These are phyloP conservation scores for Brassica juncea DNA, from an alignment of 345 rosid genomes.

Conservation along the genomic window DNA sequence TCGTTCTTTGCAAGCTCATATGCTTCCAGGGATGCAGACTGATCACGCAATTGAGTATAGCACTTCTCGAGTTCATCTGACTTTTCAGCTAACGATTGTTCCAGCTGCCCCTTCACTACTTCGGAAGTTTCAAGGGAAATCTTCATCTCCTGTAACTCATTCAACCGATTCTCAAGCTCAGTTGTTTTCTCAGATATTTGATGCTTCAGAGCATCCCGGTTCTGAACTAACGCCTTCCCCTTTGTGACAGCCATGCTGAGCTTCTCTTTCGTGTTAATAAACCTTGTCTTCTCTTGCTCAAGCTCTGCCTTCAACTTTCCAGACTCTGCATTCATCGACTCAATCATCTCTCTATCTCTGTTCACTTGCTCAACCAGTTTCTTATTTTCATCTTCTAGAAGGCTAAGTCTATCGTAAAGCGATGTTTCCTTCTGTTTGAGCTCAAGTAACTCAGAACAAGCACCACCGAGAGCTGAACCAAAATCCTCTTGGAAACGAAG, in stretches of 20 bases:
- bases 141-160: slow-evolving; percentile 64
- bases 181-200: slow-evolving; percentile 64
- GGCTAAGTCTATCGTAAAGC: slow-evolving; percentile 48
- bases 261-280: slow-evolving; percentile 83
- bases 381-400: slow-evolving; percentile 59
- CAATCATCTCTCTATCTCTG: slow-evolving; percentile 51
- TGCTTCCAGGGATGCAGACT: slow-evolving; percentile 29
- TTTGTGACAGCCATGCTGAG: slow-evolving; percentile 94
- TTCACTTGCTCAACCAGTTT: slow-evolving; percentile 62
- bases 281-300: slow-evolving; percentile 77
- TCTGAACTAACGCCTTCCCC: slow-evolving; percentile 95
- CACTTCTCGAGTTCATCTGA: slow-evolving; percentile 55
- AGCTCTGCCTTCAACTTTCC: slow-evolving; percentile 55
- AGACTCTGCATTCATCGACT: slow-evolving; percentile 52
- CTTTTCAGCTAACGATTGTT: slow-evolving; percentile 39
- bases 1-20: slow-evolving; percentile 30
- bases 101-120: slow-evolving; percentile 42
- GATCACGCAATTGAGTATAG: slow-evolving; percentile 49
- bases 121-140: slow-evolving; percentile 61
- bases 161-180: slow-evolving; percentile 73
- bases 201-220: slow-evolving; percentile 78
- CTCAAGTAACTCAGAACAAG: slow-evolving; percentile 61
- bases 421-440: slow-evolving; percentile 58
- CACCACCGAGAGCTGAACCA: slow-evolving; percentile 54
- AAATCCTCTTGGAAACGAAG: slow-evolving; percentile 57